phyloP scores from a whole-genome alignment of 2,329 filamentous ascomycete genomes.

The Furcasterigmium furcatum region DNA sequence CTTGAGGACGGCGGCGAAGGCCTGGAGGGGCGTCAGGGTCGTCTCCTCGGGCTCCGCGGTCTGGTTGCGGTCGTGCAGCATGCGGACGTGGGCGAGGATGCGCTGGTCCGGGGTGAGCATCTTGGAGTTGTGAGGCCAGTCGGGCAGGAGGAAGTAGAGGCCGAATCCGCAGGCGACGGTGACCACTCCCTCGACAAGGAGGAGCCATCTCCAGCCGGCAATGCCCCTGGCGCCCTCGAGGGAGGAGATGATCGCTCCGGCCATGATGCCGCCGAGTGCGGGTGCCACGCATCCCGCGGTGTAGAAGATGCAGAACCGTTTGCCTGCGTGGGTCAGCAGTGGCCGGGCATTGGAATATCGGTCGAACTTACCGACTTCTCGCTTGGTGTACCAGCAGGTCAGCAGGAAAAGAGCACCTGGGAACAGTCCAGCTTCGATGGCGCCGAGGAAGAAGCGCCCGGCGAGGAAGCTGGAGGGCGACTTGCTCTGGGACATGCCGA shows the following conservation, averaged over 20 bases:
- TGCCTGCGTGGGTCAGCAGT: constrained; percentile 24
- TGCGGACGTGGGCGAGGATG: constrained; percentile 12
- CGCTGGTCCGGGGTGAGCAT: constrained; percentile 15
- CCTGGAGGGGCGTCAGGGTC: constrained; percentile 14
- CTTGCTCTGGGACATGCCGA: constrained; percentile 16
- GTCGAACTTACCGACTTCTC: constrained; percentile 30
- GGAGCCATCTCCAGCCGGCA: constrained; percentile 22
- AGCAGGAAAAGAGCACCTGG: constrained; percentile 47
- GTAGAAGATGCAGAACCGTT: constrained; percentile 53
- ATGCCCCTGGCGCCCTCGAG: constrained; percentile 21
- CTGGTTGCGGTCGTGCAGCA: constrained; percentile 14
- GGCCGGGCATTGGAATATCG: neutral
- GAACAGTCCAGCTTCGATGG: constrained; percentile 44
- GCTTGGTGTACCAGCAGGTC: constrained; percentile 49
- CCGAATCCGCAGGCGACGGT: constrained; percentile 23
- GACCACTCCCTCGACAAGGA: constrained; percentile 29
- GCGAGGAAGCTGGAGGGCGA: constrained; percentile 5
- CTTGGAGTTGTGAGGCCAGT: constrained; percentile 13
- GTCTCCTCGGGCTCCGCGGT: constrained; percentile 9
- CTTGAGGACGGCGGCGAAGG: constrained; percentile 21
- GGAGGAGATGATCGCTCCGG: constrained; percentile 34
- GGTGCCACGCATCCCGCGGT: constrained; percentile 50
- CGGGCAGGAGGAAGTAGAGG: constrained; percentile 13
- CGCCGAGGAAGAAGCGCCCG: constrained; percentile 45
- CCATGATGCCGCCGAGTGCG: constrained; percentile 33